Percentiles rank a stretch among this genome's conserved stretches.
These are phyloP conservation scores for Dioscorea alata DNA, from an alignment of 106 monocot genomes.

Conservation along the genomic window DNA sequence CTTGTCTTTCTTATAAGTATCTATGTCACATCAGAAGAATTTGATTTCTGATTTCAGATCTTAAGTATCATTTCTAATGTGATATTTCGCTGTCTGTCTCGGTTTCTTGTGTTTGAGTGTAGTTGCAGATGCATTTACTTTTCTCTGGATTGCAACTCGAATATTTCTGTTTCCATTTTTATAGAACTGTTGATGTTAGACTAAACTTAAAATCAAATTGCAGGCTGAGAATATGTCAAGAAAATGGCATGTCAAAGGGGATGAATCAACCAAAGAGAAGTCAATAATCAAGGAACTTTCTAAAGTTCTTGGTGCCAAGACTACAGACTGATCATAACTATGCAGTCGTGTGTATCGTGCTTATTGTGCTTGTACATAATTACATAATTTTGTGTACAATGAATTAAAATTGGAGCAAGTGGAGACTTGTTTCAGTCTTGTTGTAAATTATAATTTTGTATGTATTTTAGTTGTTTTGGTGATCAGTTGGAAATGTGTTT, in stretches of 20 bases:
- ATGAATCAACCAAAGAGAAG: conserved; percentile 17
- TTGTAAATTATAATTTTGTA: too few relatives aligned
- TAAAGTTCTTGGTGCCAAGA: conserved; percentile 20
- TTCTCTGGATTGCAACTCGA: neutral
- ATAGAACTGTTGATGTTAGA: neutral
- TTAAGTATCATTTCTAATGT: neutral
- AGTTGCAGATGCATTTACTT: neutral
- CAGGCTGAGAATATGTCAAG: conserved; percentile 29
- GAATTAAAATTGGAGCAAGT: neutral
- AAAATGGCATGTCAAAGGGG: conserved; percentile 28
- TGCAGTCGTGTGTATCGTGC: neutral
- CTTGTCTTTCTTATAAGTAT: neutral
- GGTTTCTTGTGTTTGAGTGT: neutral
- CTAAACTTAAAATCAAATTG: neutral
- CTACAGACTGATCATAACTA: conserved; percentile 2
- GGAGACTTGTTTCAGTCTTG: too few relatives aligned
- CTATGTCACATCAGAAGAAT: neutral
- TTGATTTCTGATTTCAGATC: neutral
- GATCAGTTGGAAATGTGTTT: too few relatives aligned
- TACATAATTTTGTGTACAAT: neutral
- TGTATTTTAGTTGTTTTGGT: too few relatives aligned
- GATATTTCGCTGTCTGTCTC: neutral
- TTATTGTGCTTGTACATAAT: neutral
- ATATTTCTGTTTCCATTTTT: neutral
- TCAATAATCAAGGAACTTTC: conserved; percentile 34